Conservation (phyloP, 805 yeast genomes). For the Teunomyces gatunensis region DNA sequence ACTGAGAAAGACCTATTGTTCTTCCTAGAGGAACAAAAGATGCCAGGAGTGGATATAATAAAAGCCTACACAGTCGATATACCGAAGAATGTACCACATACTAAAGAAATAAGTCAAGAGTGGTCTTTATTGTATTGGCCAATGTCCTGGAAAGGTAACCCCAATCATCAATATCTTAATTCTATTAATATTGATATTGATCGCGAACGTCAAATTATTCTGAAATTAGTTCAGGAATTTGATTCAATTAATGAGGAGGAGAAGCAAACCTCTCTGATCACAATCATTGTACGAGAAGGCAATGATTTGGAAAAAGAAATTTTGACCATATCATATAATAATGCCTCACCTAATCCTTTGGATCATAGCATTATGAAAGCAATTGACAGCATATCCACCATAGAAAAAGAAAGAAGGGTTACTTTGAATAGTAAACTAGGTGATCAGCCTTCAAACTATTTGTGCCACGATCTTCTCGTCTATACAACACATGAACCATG, state of each 20-base stretch:
- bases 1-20: conserved; percentile 18
- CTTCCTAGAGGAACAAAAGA: background rate
- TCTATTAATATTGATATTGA: conserved; percentile 50
- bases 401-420: conserved; percentile 43
- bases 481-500: conserved; percentile 96
- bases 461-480: conserved; percentile 74
- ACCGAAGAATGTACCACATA: conserved; percentile 47
- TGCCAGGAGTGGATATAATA: background rate
- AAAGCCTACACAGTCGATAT: background rate
- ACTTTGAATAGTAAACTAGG: background rate
- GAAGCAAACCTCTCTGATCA: conserved; percentile 35
- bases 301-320: conserved; percentile 28
- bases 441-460: conserved; percentile 41
- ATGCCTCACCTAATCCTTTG: conserved; percentile 48
- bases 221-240: conserved; percentile 10
- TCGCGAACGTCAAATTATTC: conserved; percentile 31
- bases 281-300: conserved; percentile 62
- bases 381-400: conserved; percentile 58
- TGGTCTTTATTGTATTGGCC: conserved; percentile 87
- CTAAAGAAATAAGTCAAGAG: conserved; percentile 58
- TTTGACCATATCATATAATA: conserved; percentile 38
- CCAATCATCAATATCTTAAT: conserved; percentile 66
- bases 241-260: background rate
- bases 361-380: conserved; percentile 77
- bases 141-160: conserved; percentile 89